Conservation (phyloP, 2,329 filamentous ascomycete genomes). For the Cladosporium colombiae region DNA sequence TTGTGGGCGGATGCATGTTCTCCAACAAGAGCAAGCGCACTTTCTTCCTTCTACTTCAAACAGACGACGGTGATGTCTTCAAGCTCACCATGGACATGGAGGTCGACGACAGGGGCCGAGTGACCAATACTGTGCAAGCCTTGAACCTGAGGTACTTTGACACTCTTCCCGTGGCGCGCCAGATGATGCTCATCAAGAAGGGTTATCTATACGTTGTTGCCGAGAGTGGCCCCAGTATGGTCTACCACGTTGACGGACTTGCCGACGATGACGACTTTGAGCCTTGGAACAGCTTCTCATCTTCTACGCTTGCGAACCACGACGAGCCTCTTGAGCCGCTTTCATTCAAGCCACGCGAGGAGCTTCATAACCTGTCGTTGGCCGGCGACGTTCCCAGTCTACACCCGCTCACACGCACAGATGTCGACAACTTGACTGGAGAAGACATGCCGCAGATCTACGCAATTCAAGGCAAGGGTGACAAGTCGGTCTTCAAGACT, state of each 20-base stretch:
- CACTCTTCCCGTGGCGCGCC: slow-evolving; percentile 85
- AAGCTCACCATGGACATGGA: slow-evolving; percentile 92
- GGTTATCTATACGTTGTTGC: slow-evolving; percentile 92
- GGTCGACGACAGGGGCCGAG: slow-evolving; percentile 74
- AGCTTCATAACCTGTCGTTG: slow-evolving; percentile 72
- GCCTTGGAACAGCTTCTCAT: slow-evolving; percentile 55
- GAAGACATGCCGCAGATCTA: slow-evolving; percentile 98
- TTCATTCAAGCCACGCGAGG: slow-evolving; percentile 79
- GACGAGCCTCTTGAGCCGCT: slow-evolving; percentile 71
- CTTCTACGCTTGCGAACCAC: slow-evolving; percentile 73
- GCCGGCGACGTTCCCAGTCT: slow-evolving; percentile 61
- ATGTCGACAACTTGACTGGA: slow-evolving; percentile 84
- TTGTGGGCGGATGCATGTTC: slow-evolving; percentile 94
- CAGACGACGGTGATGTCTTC: slow-evolving; percentile 97
- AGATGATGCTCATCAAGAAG: slow-evolving; percentile 88
- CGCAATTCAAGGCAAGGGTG: slow-evolving; percentile 83
- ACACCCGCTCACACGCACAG: slow-evolving; percentile 88
- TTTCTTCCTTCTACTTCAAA: slow-evolving; percentile 96
- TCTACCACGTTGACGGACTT: slow-evolving; percentile 97
- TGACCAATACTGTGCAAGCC: slow-evolving; percentile 76
- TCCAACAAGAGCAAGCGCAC: slow-evolving; percentile 78
- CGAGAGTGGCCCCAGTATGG: slow-evolving; percentile 88
- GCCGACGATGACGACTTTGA: slow-evolving; percentile 89
- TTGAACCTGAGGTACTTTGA: slow-evolving; percentile 98
- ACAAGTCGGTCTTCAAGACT: slow-evolving; percentile 85